These are phyloP conservation scores for Coprinellus micaceus DNA, from an alignment of 768 basidiomycete genomes.

Conservation along the genomic window DNA sequence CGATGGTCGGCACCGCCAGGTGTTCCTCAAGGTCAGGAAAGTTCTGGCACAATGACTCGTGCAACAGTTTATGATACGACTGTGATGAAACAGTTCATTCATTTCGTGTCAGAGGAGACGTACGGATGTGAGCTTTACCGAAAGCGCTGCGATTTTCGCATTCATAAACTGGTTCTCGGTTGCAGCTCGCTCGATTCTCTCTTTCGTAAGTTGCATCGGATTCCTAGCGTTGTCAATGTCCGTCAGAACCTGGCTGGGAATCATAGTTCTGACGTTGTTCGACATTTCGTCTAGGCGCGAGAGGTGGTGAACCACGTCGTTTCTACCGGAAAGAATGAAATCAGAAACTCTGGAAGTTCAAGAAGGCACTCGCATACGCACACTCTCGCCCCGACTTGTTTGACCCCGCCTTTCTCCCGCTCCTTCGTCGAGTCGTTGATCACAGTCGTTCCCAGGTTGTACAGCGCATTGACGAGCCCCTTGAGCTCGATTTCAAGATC, in stretches of 20 bases:
- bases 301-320: slow-evolving; percentile 71
- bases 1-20: slow-evolving; percentile 6
- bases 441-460: slow-evolving; percentile 79
- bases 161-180: slow-evolving; percentile 93
- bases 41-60: slow-evolving; percentile 66
- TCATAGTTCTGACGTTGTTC: slow-evolving; percentile 55
- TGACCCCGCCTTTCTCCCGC: slow-evolving; percentile 65
- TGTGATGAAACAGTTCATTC: slow-evolving; percentile 24
- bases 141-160: slow-evolving; percentile 77
- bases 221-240: slow-evolving; percentile 81
- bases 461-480: slow-evolving; percentile 72
- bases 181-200: slow-evolving; percentile 76
- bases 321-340: slow-evolving; percentile 37
- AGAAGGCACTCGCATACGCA: slow-evolving; percentile 30
- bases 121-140: slow-evolving; percentile 38
- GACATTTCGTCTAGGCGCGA: slow-evolving; percentile 66
- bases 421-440: slow-evolving; percentile 82
- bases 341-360: slow-evolving; percentile 7
- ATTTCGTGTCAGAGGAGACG: neutral
- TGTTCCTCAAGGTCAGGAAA: slow-evolving; percentile 62
- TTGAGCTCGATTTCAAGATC: slow-evolving; percentile 74
- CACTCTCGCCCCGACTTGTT: slow-evolving; percentile 78
- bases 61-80: slow-evolving; percentile 66
- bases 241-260: slow-evolving; percentile 70
- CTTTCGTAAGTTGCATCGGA: slow-evolving; percentile 78